Conservation (phyloP, 768 basidiomycete genomes). For the Xerocomellus amylosporus region DNA sequence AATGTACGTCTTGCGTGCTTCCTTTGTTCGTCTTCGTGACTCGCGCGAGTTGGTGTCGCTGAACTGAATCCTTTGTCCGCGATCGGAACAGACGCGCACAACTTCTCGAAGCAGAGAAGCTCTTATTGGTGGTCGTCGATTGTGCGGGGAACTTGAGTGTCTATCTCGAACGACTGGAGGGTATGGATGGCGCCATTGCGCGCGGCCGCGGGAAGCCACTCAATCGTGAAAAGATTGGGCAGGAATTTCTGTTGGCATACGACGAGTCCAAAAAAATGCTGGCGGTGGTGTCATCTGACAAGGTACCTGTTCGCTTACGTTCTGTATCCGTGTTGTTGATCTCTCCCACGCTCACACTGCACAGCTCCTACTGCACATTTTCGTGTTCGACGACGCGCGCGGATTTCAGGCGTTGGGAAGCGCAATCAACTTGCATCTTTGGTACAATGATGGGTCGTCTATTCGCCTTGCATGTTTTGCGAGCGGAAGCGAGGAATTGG, state of each 20-base stretch:
- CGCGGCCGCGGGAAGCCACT: slow-evolving; percentile 31
- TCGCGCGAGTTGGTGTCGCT: neutral
- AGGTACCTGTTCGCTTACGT: slow-evolving; percentile 27
- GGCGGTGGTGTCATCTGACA: slow-evolving; percentile 42
- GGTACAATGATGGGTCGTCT: slow-evolving; percentile 37
- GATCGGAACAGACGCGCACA: slow-evolving; percentile 35
- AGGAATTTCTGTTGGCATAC: slow-evolving; percentile 44
- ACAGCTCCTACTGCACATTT: slow-evolving; percentile 44
- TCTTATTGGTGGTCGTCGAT: slow-evolving; percentile 43
- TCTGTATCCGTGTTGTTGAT: rapidly evolving
- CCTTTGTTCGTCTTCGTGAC: neutral
- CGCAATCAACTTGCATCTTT: slow-evolving; percentile 39
- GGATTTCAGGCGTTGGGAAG: slow-evolving; percentile 41
- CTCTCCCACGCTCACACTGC: too few species aligned
- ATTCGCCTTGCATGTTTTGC: slow-evolving; percentile 45
- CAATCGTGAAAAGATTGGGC: slow-evolving; percentile 46
- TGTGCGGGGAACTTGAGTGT: slow-evolving; percentile 33
- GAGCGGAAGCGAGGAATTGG: slow-evolving; percentile 49
- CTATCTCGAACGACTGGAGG: slow-evolving; percentile 36
- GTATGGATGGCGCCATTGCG: slow-evolving; percentile 33
- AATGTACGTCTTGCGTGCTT: slow-evolving; percentile 3
- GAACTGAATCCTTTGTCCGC: neutral
- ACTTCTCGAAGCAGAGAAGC: slow-evolving; percentile 38
- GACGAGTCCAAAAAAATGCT: slow-evolving; percentile 53
- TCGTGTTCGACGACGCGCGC: slow-evolving; percentile 46